Conservation (phyloP, 2,329 filamentous ascomycete species). For the Didymella glomerata region DNA sequence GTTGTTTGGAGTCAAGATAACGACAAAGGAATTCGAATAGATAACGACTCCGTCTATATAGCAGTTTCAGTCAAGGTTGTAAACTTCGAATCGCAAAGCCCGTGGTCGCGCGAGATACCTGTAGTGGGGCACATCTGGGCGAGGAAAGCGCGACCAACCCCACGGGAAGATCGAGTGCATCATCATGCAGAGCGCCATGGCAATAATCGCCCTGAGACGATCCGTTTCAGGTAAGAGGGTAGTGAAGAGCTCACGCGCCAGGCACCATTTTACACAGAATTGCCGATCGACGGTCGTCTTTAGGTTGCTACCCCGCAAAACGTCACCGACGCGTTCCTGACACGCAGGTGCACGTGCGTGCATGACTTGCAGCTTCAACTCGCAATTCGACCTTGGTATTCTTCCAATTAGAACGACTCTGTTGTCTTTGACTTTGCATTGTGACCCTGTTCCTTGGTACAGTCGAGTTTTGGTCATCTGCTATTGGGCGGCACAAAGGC, state of each 20-base stretch:
- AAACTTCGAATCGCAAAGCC: background rate
- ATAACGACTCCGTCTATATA: background rate
- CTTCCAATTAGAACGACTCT: background rate
- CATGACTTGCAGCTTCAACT: background rate
- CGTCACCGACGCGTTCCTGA: conserved; percentile 21
- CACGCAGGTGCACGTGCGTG: conserved; percentile 12
- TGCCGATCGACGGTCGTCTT: conserved; percentile 8
- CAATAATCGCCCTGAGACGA: conserved; percentile 8
- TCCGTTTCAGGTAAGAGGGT: conserved; percentile 14
- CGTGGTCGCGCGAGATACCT: conserved; percentile 16
- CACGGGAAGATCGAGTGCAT: conserved; percentile 20
- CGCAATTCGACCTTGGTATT: background rate
- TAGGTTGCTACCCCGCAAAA: conserved; percentile 19
- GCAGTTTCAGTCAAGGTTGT: background rate
- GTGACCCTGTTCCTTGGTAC: background rate
- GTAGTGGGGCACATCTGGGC: conserved; percentile 23
- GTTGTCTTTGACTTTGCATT: background rate
- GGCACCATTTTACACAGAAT: conserved; percentile 1
- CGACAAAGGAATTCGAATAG: background rate
- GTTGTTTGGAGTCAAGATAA: background rate
- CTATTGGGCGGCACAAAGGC: too few relatives aligned
- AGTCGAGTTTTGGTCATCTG: background rate
- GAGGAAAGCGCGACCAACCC: conserved; percentile 15
- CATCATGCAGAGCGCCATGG: conserved; percentile 24
- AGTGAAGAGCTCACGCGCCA: conserved; percentile 18